Conservation (phyloP, 176 grass and related monocot genomes). For the Cocos nucifera region DNA sequence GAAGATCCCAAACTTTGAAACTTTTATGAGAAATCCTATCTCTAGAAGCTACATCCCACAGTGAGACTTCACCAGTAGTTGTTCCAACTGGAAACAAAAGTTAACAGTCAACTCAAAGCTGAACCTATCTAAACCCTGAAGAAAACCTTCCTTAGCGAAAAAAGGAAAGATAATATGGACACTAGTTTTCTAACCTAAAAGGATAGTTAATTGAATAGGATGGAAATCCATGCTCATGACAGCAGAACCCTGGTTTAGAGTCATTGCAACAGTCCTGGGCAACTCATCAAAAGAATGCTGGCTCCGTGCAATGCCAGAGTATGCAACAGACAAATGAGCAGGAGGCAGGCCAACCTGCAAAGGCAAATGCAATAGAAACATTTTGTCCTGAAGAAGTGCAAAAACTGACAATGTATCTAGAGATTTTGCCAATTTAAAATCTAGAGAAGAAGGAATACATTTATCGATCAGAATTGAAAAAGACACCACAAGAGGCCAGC, state of each 20-base stretch:
- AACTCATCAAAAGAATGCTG: constrained; percentile 14
- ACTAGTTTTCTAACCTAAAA: constrained; percentile 19
- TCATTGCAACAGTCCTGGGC: constrained; percentile 17
- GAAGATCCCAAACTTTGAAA: constrained; percentile 18
- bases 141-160: too few species aligned
- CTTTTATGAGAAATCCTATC: constrained; percentile 14
- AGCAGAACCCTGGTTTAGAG: constrained; percentile 19
- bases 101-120: neutral
- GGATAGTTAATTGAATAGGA: constrained; percentile 16
- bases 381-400: too few species aligned
- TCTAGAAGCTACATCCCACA: constrained; percentile 23
- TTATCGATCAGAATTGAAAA: too few species aligned
- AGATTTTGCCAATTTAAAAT: too few species aligned
- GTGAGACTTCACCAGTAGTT: constrained; percentile 17
- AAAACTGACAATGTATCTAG: too few species aligned
- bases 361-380: too few species aligned
- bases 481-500: too few species aligned
- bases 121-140: too few species aligned
- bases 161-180: too few species aligned
- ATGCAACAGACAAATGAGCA: neutral
- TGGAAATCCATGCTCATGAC: constrained; percentile 28
- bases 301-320: neutral
- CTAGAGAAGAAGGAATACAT: too few species aligned
- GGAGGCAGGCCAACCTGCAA: neutral
- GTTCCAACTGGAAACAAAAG: constrained; percentile 29